Evolutionary conservation across 345 rosid species (phyloP).

Genomic region (Zanthoxylum bungeanum): DNA sequence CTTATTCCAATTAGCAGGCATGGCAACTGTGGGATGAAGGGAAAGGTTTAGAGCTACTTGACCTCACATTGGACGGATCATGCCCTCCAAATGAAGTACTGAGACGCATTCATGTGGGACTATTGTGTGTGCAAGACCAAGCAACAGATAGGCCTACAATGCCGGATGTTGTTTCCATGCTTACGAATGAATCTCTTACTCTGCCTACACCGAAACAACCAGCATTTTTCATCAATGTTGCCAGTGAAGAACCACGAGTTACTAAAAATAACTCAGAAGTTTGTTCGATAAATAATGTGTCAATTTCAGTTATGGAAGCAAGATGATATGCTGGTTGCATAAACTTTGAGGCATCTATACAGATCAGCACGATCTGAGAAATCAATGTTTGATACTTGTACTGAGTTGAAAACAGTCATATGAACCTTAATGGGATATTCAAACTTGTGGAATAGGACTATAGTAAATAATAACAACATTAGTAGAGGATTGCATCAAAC

Average conservation of each 20-base stretch:
- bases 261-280: not conserved
- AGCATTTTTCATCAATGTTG: not conserved
- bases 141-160: constrained; percentile 23
- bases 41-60: not conserved
- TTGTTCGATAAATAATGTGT: not conserved
- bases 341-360: too few relatives aligned
- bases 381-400: not conserved
- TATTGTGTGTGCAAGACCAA: constrained; percentile 16
- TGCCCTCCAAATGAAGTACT: not conserved
- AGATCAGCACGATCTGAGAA: too few relatives aligned
- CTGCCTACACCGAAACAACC: constrained; percentile 20
- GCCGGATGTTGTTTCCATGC: constrained; percentile 16
- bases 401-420: too few relatives aligned
- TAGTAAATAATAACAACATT: too few relatives aligned
- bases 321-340: not conserved
- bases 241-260: not conserved
- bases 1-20: not conserved
- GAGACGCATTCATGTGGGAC: constrained; percentile 21
- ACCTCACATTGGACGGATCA: not conserved
- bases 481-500: too few relatives aligned
- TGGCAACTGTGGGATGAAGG: constrained; percentile 17
- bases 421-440: not conserved
- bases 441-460: too few relatives aligned
- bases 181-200: not conserved
- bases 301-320: constrained; percentile 15